Base-by-base conservation (phyloP, 2,329 filamentous ascomycete species). In the Pseudocercospora macadamiae region DNA sequence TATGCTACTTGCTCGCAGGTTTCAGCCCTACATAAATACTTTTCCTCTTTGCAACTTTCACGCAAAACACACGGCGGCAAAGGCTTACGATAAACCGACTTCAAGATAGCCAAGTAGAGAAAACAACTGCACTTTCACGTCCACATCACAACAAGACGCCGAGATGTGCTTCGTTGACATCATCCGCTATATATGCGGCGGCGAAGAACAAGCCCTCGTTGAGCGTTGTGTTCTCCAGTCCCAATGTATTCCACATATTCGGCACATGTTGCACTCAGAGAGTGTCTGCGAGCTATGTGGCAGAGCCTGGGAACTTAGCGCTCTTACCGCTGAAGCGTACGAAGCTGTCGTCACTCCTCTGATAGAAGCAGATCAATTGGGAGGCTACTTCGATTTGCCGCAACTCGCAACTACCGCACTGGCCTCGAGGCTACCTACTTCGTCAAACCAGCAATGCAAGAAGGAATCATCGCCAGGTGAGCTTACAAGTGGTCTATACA, bases 161-260 rank as follows among this genome's bases (percentile, higher is more conserved):
- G 51, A 12, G 21, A 63, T 63, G 58, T 61, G 61, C 42, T 55
- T 57, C 53, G 54, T 57, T 34, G 55, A 63, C 44, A 55, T 51
- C 34, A 16, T 59, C 49, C 54, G 48, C 39, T 63, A 61, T 28
- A 56, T 60, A 23, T 63, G 59, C 36, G 49, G 58, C 12, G 61
- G 55, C 47, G 61, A 63, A 25, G 51, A 58, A 39, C 52, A 52
- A 7, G 18, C 36, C 16, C 47, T 63, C 52, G 36, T 61, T 10
- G 55, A 56, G 16, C 32, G 19, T 36, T 63, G 58, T 47, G 44
- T 45, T 10, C 25, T 53, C 7, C 55, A 51, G 25, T 37, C 21
- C n/a, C 21, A 28, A 18, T 61, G 55, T 26, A 39, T 56, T 25
- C 55, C 59, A 14, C 53, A 61, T 16, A 18, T 59, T 26, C 55